Percentiles rank a stretch among this genome's conserved stretches.
phyloP scores from a whole-genome alignment of 495 filamentous ascomycete species.

The Bombardia bombarda region DNA sequence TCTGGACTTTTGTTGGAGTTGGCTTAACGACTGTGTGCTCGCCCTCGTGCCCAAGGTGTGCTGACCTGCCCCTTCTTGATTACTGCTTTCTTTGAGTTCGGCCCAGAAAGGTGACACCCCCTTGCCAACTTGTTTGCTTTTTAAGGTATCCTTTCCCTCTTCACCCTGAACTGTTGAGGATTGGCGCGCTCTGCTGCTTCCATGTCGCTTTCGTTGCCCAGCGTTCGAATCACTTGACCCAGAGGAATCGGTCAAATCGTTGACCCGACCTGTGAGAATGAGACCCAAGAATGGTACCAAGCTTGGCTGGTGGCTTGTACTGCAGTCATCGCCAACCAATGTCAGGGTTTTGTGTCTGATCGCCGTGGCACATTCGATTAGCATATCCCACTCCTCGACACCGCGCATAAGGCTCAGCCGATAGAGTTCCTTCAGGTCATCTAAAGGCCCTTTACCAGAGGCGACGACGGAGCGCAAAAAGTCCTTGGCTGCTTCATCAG shows the following conservation, averaged over 20 bases:
- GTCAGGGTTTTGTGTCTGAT: slow-evolving; percentile 17
- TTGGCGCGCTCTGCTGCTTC: not conserved
- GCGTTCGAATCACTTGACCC: too few species aligned
- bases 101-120: slow-evolving; percentile 12
- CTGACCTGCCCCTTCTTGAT: too few species aligned
- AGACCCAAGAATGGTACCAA: slow-evolving; percentile 7
- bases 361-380: slow-evolving; percentile 20
- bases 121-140: not conserved
- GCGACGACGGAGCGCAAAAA: slow-evolving; percentile 18
- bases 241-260: too few species aligned
- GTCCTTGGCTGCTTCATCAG: slow-evolving; percentile 12
- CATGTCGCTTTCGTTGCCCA: not conserved
- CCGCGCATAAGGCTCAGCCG: slow-evolving; percentile 19
- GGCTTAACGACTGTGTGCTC: too few species aligned
- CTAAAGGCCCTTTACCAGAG: slow-evolving; percentile 11
- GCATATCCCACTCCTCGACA: slow-evolving; percentile 27
- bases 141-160: not conserved
- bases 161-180: not conserved
- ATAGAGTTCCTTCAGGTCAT: slow-evolving; percentile 18
- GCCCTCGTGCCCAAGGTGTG: too few species aligned
- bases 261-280: slow-evolving; percentile 1
- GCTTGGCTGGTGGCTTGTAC: not conserved
- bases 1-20: too few species aligned
- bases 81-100: too few species aligned
- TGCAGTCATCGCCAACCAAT: slow-evolving; percentile 2